Conservation (phyloP, 768 basidiomycete species). For the Cubamyces sp. region DNA sequence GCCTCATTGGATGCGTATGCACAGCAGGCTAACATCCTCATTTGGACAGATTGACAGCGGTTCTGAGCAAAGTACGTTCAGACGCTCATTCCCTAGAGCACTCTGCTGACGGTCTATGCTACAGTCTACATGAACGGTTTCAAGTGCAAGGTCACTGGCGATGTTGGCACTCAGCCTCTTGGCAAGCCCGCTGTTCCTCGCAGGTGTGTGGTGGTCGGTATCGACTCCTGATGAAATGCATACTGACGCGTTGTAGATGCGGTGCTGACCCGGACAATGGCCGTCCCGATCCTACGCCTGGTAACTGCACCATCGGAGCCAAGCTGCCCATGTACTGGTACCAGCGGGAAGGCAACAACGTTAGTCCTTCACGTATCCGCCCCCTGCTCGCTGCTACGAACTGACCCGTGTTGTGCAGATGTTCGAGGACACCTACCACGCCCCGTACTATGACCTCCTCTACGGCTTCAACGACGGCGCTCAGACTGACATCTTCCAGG, state of each 20-base stretch:
- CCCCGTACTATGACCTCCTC: slow-evolving; percentile 41
- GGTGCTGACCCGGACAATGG: slow-evolving; percentile 36
- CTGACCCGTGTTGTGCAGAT: slow-evolving; percentile 26
- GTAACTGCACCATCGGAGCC: slow-evolving; percentile 45
- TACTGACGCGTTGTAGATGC: slow-evolving; percentile 30
- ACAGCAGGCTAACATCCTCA: not conserved
- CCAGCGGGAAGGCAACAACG: slow-evolving; percentile 45
- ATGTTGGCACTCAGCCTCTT: slow-evolving; percentile 35
- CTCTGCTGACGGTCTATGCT: not conserved
- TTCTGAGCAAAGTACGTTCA: slow-evolving; percentile 39
- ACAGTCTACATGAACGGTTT: slow-evolving; percentile 45
- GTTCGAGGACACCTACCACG: slow-evolving; percentile 35
- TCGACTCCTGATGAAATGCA: not conserved
- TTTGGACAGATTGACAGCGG: slow-evolving; percentile 36
- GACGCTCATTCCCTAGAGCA: too few relatives aligned
- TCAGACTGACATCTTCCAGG: slow-evolving; percentile 46
- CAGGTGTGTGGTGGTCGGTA: slow-evolving; percentile 26
- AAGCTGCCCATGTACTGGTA: slow-evolving; percentile 46
- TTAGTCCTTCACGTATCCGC: slow-evolving; percentile 24
- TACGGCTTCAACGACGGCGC: slow-evolving; percentile 50
- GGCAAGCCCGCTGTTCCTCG: slow-evolving; percentile 38
- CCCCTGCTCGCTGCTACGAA: not conserved
- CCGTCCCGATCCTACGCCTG: slow-evolving; percentile 28
- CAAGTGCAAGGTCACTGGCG: slow-evolving; percentile 43
- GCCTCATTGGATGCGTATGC: not conserved